A percentile compares a stretch with the other conserved stretches of the same genome.
These are phyloP conservation scores for Ilex asprella DNA, from an alignment of 257 asterid genomes.

Conservation along the genomic window DNA sequence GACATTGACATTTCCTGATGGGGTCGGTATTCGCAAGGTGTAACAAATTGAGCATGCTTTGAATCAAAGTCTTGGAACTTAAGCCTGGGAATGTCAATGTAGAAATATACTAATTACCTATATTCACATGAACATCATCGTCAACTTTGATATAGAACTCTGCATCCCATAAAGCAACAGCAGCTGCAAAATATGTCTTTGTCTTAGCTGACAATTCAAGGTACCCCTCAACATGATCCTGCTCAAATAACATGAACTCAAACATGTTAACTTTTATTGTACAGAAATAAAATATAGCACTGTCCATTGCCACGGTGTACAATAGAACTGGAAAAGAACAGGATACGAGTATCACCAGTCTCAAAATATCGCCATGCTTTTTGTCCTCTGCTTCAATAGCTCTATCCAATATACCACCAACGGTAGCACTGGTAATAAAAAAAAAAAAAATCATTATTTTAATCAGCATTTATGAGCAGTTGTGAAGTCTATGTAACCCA, in stretches of 20 bases:
- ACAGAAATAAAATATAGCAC: too few species aligned
- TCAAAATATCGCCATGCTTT: constrained; percentile 1
- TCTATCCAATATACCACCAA: neutral
- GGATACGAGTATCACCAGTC: neutral
- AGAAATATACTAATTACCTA: neutral
- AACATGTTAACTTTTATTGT: too few species aligned
- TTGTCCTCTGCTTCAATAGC: constrained; percentile 3
- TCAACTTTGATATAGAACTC: constrained; percentile 1
- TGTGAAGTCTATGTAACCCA: too few species aligned
- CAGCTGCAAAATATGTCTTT: neutral
- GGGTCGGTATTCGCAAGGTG: neutral
- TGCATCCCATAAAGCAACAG: constrained; percentile 6
- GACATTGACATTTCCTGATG: neutral
- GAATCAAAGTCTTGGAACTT: neutral
- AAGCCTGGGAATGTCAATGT: too few species aligned
- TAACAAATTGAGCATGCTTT: neutral
- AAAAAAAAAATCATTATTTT: neutral
- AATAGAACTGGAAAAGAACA: neutral
- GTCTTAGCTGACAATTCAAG: constrained; percentile 3
- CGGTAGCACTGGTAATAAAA: neutral
- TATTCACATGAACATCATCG: constrained; percentile 2
- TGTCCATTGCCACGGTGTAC: too few species aligned
- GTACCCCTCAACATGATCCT: constrained; percentile 4
- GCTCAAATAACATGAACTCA: neutral
- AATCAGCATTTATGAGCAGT: too few species aligned